These are phyloP conservation scores for Leccinum aurantiacum DNA, from an alignment of 768 basidiomycete species.

Conservation along the genomic window DNA sequence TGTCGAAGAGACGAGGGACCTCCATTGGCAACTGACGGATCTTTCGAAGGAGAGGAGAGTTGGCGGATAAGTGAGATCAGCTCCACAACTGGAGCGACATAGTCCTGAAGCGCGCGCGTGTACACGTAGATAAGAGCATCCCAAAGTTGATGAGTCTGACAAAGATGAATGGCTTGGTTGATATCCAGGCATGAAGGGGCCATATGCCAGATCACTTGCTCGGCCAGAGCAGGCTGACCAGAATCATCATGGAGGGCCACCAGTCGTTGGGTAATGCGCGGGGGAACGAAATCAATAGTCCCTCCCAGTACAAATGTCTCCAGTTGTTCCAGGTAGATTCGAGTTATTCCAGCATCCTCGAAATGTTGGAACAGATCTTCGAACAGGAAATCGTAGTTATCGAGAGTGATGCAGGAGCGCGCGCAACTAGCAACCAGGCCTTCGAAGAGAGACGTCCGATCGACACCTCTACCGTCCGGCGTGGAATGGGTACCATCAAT, in stretches of 20 bases:
- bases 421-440: slow-evolving; percentile 76
- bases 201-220: slow-evolving; percentile 94
- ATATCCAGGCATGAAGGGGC: slow-evolving; percentile 89
- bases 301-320: slow-evolving; percentile 80
- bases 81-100: slow-evolving; percentile 85
- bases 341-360: slow-evolving; percentile 76
- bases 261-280: slow-evolving; percentile 83
- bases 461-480: slow-evolving; percentile 86
- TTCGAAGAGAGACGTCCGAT: slow-evolving; percentile 88
- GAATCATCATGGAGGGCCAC: slow-evolving; percentile 75
- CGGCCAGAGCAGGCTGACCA: slow-evolving; percentile 70
- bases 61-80: slow-evolving; percentile 74
- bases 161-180: slow-evolving; percentile 87
- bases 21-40: slow-evolving; percentile 7
- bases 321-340: slow-evolving; percentile 80
- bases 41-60: slow-evolving; percentile 8
- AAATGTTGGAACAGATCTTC: slow-evolving; percentile 93
- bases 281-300: slow-evolving; percentile 73
- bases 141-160: slow-evolving; percentile 79
- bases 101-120: slow-evolving; percentile 84
- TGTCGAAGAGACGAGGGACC: slow-evolving; percentile 45
- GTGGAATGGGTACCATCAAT: slow-evolving; percentile 82
- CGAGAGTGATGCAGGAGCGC: slow-evolving; percentile 76
- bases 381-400: slow-evolving; percentile 84
- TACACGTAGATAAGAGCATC: slow-evolving; percentile 96